Conservation (phyloP, 768 basidiomycete species). For the Chalciporus chontae region DNA sequence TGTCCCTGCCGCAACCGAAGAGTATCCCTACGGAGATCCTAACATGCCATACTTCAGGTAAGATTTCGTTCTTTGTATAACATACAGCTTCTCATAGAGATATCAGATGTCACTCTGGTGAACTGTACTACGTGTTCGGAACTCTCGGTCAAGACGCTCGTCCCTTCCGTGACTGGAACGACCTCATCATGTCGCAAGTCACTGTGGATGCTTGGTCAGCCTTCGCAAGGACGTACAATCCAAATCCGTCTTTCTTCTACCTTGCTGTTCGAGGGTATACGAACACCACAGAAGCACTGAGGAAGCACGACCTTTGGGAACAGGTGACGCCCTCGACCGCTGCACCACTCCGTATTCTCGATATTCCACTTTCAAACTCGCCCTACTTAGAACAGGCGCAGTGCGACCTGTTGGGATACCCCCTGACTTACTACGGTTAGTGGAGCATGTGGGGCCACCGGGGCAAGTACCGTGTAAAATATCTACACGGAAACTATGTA, state of each 20-base stretch:
- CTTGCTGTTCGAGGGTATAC: conserved; percentile 42
- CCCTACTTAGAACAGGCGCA: conserved; percentile 5
- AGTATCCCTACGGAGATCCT: conserved; percentile 45
- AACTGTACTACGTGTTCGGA: conserved; percentile 33
- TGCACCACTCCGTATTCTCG: conserved; percentile 1
- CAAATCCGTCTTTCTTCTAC: conserved; percentile 42
- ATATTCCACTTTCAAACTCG: conserved; percentile 5
- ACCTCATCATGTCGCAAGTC: conserved; percentile 44
- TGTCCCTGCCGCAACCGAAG: conserved; percentile 38
- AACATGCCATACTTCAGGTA: conserved; percentile 45
- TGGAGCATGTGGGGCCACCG: too few relatives aligned
- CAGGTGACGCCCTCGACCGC: background rate
- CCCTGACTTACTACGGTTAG: conserved; percentile 2
- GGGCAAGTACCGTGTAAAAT: too few relatives aligned
- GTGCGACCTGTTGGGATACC: conserved; percentile 8
- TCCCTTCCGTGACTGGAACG: conserved; percentile 45
- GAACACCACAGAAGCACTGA: conserved; percentile 6
- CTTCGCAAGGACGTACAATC: conserved; percentile 46
- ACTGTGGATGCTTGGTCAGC: conserved; percentile 44
- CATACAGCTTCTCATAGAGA: background rate
- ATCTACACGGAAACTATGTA: too few relatives aligned
- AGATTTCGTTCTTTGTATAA: background rate
- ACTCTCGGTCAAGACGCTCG: conserved; percentile 34
- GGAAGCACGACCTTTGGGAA: background rate
- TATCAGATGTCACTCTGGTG: conserved; percentile 29